Conservation (phyloP, 768 basidiomycete species). For the Strobilomyces confusus region DNA sequence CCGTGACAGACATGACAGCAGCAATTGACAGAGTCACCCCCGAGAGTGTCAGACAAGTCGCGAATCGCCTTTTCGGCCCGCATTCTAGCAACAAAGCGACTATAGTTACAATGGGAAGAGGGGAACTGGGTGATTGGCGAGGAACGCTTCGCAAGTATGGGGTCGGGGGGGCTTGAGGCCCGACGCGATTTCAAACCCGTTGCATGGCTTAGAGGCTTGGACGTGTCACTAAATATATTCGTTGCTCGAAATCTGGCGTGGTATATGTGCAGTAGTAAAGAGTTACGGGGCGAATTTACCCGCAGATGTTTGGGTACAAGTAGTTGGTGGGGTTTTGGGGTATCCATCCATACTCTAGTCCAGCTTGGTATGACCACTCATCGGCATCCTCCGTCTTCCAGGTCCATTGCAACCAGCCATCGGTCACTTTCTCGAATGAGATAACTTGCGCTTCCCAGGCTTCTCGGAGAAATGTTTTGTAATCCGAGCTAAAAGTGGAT, state of each 20-base stretch:
- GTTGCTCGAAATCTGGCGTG: neutral
- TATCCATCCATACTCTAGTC: slow-evolving; percentile 80
- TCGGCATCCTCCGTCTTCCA: slow-evolving; percentile 83
- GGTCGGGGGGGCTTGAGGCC: slow-evolving; percentile 37
- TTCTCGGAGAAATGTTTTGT: slow-evolving; percentile 79
- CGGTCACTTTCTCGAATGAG: slow-evolving; percentile 57
- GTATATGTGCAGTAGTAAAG: neutral
- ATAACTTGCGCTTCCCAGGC: slow-evolving; percentile 83
- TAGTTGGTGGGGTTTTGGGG: slow-evolving; percentile 52
- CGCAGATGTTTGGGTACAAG: slow-evolving; percentile 62
- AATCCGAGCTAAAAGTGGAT: slow-evolving; percentile 65
- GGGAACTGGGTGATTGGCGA: slow-evolving; percentile 68
- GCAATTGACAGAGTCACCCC: slow-evolving; percentile 76
- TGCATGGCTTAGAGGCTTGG: neutral
- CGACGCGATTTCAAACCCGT: neutral
- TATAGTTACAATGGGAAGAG: slow-evolving; percentile 78
- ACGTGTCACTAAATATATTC: neutral
- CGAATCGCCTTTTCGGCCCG: slow-evolving; percentile 68
- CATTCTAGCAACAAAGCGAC: slow-evolving; percentile 64
- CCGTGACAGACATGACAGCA: slow-evolving; percentile 86
- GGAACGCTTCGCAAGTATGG: slow-evolving; percentile 68
- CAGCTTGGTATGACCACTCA: slow-evolving; percentile 89
- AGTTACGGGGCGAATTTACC: slow-evolving; percentile 14
- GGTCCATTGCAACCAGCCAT: slow-evolving; percentile 79
- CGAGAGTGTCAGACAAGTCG: slow-evolving; percentile 71